These are phyloP conservation scores for Pouteria campechiana DNA, from an alignment of 179 eudicot species.

Conservation along the genomic window DNA sequence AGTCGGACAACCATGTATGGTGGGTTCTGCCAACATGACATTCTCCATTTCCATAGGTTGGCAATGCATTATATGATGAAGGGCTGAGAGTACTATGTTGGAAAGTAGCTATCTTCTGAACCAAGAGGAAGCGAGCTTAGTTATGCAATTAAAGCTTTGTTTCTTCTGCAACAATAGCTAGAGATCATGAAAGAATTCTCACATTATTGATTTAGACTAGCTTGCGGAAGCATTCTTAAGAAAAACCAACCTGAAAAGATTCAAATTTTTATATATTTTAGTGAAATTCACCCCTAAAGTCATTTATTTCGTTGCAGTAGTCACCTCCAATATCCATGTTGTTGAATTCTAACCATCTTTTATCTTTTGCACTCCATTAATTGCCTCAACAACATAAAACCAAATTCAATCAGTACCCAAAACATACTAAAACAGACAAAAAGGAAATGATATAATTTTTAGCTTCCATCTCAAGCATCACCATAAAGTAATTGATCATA, in stretches of 20 bases:
- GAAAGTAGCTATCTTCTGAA: constrained; percentile 18
- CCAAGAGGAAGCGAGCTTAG: constrained; percentile 14
- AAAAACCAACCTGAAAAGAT: no score
- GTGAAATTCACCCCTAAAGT: constrained; percentile 14
- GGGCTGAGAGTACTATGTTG: constrained; percentile 17
- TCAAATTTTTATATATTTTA: constrained; percentile 16
- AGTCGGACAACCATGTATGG: constrained; percentile 27
- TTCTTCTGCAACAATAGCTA: constrained; percentile 21
- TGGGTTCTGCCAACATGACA: constrained; percentile 29
- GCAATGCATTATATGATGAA: constrained; percentile 26
- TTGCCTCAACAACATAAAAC: background rate
- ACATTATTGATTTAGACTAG: background rate
- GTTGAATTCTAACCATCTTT: constrained; percentile 26
- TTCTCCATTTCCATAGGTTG: constrained; percentile 29
- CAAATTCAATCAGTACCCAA: no score
- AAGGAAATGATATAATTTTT: no score
- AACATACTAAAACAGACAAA: no score
- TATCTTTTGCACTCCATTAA: constrained; percentile 13
- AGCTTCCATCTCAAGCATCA: background rate
- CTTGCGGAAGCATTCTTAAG: background rate
- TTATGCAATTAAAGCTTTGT: constrained; percentile 22
- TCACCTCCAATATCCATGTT: constrained; percentile 27
- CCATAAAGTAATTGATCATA: constrained; percentile 28
- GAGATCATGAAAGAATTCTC: background rate
- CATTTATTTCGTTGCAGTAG: constrained; percentile 17